Evolutionary conservation across 1,139 yeast genomes (phyloP), one percentile per base, ranked within the genome.

Genomic region (Pneumocystis oryctolagi): DNA sequence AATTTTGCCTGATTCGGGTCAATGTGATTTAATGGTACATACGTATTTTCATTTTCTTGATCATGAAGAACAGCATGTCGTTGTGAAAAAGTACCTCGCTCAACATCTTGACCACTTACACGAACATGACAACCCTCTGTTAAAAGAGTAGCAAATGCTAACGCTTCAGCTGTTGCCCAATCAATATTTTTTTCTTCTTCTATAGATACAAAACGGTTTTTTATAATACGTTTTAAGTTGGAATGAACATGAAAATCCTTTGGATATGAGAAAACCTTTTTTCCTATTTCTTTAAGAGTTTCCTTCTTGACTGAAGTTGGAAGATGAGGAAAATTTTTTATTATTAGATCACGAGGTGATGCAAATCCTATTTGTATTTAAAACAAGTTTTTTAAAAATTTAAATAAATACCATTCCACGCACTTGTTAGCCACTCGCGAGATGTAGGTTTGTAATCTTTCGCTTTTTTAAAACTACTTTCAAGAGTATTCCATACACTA

Each of bases 71-170:
- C 97, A 64, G 98, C 95, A 74, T 92, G 99, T 80, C 99, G 94
- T 80, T 92, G 99, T 66, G 98, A 92, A 82, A 92, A 92, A 60
- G 99, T 92, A 81, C 99, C 99, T 84, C 99, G 89, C 82, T 94
- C 98, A 69, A 92, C 98, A 82, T 92, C 99, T 80, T 92, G 97
- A 75, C 99, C 99, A 62, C 97, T 88, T 64, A 92, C 87, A 81
- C 99, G 89, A 66, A 92, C 95, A 72, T 92, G 96, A 78, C 86
- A 87, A 67, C 98, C 98, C 78, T 92, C 99, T 72, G 85, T 77
- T 64, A 87, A 85, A 71, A 92, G 81, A 63, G 97, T 83, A 73
- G 97, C 99, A 73, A 85, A 90, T 56, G 98, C 98, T 72, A 92
- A 84, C 60, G 97, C 97, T 79, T 92, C 99, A 82, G 96, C 99